Base-by-base conservation (phyloP, 23 red algal species). In the Chondrus crispus region DNA sequence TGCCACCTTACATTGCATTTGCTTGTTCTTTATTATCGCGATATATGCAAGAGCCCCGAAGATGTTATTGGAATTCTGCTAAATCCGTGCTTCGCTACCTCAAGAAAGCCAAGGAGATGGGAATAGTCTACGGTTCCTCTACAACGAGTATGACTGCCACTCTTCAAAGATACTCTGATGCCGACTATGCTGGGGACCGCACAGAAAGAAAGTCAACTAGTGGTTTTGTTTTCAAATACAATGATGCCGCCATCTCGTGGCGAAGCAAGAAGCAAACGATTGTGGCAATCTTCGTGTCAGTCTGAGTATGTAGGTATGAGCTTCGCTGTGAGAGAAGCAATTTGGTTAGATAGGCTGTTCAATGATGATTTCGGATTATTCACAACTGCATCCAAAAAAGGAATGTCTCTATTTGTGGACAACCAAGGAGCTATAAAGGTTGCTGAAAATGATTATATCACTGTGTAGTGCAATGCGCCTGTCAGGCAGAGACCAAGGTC, bases 41-140 rank as follows among this genome's bases (percentile, higher is more conserved):
- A 7, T 84, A 63, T 71, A 93, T 93, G 89, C 73, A 93, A n/a
- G 49, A 13, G 0, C 42, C 38, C 33, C 38, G 28, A 45, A 36
- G 63, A 3, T 7, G 47, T 20, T 78, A 74, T 36, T 93, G 89
- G 62, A 83, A 47, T 11, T 76, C 89, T 4, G 77, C 89, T 2
- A 93, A 93, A 14, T 38, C 43, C 14, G 78, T 93, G 58, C 40
- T 93, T 18, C 54, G 78, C 30, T 85, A 84, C 24, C 44, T 93
- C 12, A 76, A 58, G 37, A 63, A 62, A 22, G 74, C 89, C 1
- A 5, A 32, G 26, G 30, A 72, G 20, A 8, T 73, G 12, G 89
- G 89, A 3, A 64, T 83, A 48, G 48, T 62, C 68, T 89, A 46
- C 44, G 32, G 44, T 2, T 60, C 47, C 30, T 33, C 26, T 66